Evolutionary conservation across 208 protist genomes (phyloP).

Genomic region (Leishmania turanica): DNA sequence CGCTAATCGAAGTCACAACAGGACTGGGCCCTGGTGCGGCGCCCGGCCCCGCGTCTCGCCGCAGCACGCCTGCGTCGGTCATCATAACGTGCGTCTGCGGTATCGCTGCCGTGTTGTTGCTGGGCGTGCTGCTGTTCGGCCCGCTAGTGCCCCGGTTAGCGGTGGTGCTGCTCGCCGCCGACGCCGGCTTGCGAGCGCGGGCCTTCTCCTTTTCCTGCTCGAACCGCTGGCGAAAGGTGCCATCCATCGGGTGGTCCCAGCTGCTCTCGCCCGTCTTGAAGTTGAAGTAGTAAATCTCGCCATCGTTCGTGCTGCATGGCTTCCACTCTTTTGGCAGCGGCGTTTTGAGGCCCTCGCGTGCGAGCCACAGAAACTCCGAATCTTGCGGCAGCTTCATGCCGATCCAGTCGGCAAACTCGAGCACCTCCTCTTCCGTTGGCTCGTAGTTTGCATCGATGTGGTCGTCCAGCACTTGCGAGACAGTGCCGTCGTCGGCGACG

Average conservation of each 20-base stretch:
- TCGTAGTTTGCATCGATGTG: conserved; percentile 87
- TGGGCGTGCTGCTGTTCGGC: neutral
- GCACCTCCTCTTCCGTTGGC: conserved; percentile 91
- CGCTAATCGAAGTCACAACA: neutral
- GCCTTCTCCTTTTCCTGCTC: conserved; percentile 51
- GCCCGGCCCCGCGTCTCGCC: conserved; percentile 8
- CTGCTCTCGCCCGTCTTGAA: conserved; percentile 93
- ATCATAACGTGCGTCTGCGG: conserved; percentile 28
- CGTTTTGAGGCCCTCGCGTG: conserved; percentile 92
- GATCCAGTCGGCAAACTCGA: conserved; percentile 93
- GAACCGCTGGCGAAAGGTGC: conserved; percentile 83
- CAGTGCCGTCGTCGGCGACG: conserved; percentile 78
- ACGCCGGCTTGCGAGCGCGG: neutral
- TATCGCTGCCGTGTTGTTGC: conserved; percentile 2
- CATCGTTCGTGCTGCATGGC: conserved; percentile 90
- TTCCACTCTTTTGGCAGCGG: conserved; percentile 95
- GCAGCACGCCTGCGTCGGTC: conserved; percentile 21
- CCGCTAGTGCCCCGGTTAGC: neutral
- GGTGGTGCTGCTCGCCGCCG: neutral
- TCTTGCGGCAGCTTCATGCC: conserved; percentile 94
- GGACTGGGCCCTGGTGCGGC: neutral
- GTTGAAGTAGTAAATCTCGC: conserved; percentile 97
- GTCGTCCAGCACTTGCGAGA: conserved; percentile 90
- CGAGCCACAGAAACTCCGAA: conserved; percentile 91
- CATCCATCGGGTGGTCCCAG: conserved; percentile 96